A percentile compares a stretch with the other conserved stretches of the same genome.
Conservation (phyloP, 2,329 filamentous ascomycete species). For the Sphaerulina populicola region DNA sequence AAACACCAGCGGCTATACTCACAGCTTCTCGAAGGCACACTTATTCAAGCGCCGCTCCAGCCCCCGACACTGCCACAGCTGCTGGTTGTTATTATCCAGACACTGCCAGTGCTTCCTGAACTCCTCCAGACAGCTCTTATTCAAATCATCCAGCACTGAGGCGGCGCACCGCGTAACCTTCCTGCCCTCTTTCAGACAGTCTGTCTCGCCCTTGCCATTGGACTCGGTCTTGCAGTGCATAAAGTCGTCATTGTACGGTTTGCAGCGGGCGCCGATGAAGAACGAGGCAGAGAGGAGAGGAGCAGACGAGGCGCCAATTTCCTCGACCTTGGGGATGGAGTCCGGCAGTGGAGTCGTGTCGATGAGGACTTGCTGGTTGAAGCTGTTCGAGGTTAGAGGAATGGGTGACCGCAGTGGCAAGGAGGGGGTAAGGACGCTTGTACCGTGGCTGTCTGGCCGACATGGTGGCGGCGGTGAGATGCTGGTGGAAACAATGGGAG, state of each 20-base stretch:
- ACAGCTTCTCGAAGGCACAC: constrained; percentile 96
- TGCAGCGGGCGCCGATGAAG: constrained; percentile 95
- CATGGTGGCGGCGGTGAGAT: constrained; percentile 42
- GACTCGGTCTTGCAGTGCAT: constrained; percentile 99
- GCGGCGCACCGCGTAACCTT: constrained; percentile 93
- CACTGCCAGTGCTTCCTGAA: constrained; percentile 94
- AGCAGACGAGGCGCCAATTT: constrained; percentile 87
- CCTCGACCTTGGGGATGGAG: constrained; percentile 82
- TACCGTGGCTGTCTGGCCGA: constrained; percentile 54
- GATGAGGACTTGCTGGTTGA: constrained; percentile 87
- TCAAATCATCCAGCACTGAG: constrained; percentile 95
- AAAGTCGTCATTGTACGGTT: constrained; percentile 94
- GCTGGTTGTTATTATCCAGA: constrained; percentile 94
- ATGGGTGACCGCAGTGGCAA: not conserved
- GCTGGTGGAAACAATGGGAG: too few relatives aligned
- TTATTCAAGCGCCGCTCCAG: constrained; percentile 84
- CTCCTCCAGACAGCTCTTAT: constrained; percentile 82
- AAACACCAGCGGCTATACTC: constrained; percentile 34
- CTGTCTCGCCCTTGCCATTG: constrained; percentile 80
- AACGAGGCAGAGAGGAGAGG: constrained; percentile 85
- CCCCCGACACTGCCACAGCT: constrained; percentile 89
- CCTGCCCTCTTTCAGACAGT: constrained; percentile 92
- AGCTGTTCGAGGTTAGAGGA: constrained; percentile 49
- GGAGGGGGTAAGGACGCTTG: constrained; percentile 16
- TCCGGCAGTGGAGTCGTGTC: constrained; percentile 93